phyloP scores from a whole-genome alignment of 148 eudicot genomes.

The Camellia granthamiana region DNA sequence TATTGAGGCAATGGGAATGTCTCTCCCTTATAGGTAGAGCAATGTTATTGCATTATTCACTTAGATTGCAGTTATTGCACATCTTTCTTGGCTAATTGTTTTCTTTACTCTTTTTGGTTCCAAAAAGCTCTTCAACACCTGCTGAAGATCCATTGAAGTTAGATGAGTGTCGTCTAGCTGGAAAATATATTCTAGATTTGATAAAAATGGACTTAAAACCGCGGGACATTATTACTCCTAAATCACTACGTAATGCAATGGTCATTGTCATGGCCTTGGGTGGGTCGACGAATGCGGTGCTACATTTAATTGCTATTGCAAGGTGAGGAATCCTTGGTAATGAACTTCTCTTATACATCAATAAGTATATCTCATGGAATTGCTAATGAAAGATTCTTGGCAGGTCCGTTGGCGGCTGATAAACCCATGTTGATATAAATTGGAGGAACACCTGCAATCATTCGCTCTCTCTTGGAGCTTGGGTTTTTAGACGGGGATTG shows the following conservation, averaged over 20 bases:
- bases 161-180: conserved; percentile 96
- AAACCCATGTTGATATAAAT: conserved; percentile 65
- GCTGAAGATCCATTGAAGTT: conserved; percentile 95
- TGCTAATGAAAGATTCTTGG: conserved; percentile 20
- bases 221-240: conserved; percentile 82
- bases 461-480: conserved; percentile 70
- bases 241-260: conserved; percentile 86
- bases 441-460: conserved; percentile 96
- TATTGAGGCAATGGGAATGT: no score
- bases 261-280: conserved; percentile 96
- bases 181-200: conserved; percentile 75
- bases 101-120: background rate
- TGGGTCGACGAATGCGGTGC: conserved; percentile 95
- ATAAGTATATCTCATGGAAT: background rate
- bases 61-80: no score
- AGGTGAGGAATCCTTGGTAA: conserved; percentile 41
- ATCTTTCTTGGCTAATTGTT: no score
- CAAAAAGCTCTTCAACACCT: conserved; percentile 86
- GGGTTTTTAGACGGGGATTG: conserved; percentile 91
- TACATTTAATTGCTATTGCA: conserved; percentile 96
- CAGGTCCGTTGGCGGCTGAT: conserved; percentile 83
- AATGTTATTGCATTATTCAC: no score
- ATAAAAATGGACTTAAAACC: conserved; percentile 94
- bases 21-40: no score
- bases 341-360: background rate